Conservation (phyloP, 805 yeast species). For the Myxozyma geophila region DNA sequence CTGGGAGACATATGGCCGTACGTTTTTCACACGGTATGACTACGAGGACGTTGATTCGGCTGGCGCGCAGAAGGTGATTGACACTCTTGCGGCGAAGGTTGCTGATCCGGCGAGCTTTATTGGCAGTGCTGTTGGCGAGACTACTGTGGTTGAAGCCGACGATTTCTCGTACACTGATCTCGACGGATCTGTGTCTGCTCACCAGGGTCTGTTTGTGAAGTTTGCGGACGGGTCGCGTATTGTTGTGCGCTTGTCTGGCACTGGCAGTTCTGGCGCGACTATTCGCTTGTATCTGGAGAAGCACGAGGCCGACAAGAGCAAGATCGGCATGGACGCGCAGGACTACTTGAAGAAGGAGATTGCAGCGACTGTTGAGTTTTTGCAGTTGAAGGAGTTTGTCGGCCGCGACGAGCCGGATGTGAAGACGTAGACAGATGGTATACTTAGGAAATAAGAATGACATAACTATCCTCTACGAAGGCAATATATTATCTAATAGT, state of each 20-base stretch:
- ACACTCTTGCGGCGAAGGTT: slow-evolving; percentile 51
- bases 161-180: slow-evolving; percentile 92
- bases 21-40: slow-evolving; percentile 96
- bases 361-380: slow-evolving; percentile 63
- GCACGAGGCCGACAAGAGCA: slow-evolving; percentile 64
- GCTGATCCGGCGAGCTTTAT: slow-evolving; percentile 50
- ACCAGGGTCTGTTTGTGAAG: slow-evolving; percentile 89
- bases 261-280: slow-evolving; percentile 98
- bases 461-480: too few relatives aligned
- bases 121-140: slow-evolving; percentile 59
- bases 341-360: slow-evolving; percentile 70
- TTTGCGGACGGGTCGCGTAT: slow-evolving; percentile 81
- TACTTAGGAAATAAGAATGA: too few relatives aligned
- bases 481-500: background rate
- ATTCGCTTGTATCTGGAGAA: slow-evolving; percentile 89
- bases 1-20: slow-evolving; percentile 93
- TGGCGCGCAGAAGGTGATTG: slow-evolving; percentile 73
- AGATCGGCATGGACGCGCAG: slow-evolving; percentile 59
- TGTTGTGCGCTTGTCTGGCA: slow-evolving; percentile 90
- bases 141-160: slow-evolving; percentile 72
- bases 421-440: slow-evolving; percentile 56
- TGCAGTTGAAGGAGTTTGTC: slow-evolving; percentile 71
- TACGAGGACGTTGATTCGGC: slow-evolving; percentile 80
- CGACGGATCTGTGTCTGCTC: slow-evolving; percentile 84
- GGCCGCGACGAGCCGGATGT: slow-evolving; percentile 91